Conservation (phyloP, 176 grass and related monocot genomes). For the Aegilops umbellulata region DNA sequence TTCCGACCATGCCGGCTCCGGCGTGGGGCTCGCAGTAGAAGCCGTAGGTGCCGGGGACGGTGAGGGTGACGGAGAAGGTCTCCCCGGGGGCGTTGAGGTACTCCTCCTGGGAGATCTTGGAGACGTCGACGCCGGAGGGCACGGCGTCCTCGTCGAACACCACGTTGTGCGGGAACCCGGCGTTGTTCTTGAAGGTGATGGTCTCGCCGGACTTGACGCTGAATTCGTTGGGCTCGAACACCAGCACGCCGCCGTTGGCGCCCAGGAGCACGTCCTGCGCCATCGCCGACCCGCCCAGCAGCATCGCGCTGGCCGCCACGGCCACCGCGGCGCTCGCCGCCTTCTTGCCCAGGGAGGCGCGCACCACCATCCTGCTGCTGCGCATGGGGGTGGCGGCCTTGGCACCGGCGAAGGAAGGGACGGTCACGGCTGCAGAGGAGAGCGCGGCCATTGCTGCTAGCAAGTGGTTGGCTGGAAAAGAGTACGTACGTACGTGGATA, state of each 20-base stretch:
- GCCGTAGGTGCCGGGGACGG: constrained; percentile 74
- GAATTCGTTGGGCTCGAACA: constrained; percentile 72
- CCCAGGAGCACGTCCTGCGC: constrained; percentile 76
- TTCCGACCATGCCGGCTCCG: constrained; percentile 81
- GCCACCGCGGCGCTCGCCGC: constrained; percentile 49
- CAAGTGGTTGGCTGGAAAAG: neutral
- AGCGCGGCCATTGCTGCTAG: constrained; percentile 56
- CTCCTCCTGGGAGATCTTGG: constrained; percentile 79
- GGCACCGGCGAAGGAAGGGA: constrained; percentile 39
- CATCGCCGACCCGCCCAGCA: constrained; percentile 47
- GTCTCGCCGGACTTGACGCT: constrained; percentile 67
- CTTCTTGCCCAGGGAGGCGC: constrained; percentile 61
- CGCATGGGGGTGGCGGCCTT: neutral
- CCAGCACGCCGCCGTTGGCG: constrained; percentile 49
- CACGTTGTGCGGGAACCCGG: constrained; percentile 83
- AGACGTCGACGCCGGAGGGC: constrained; percentile 56
- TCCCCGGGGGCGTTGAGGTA: constrained; percentile 66
- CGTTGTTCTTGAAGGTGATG: constrained; percentile 98
- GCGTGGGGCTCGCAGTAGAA: constrained; percentile 95
- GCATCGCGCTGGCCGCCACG: constrained; percentile 57
- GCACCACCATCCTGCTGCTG: constrained; percentile 19
- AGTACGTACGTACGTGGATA: neutral
- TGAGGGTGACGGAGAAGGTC: constrained; percentile 69
- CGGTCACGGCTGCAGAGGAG: constrained; percentile 53
- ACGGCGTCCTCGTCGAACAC: constrained; percentile 94